Evolutionary conservation across 2,329 filamentous ascomycete genomes (phyloP), one percentile per base, ranked within the genome.

Genomic region (Aspergillus sp.): DNA sequence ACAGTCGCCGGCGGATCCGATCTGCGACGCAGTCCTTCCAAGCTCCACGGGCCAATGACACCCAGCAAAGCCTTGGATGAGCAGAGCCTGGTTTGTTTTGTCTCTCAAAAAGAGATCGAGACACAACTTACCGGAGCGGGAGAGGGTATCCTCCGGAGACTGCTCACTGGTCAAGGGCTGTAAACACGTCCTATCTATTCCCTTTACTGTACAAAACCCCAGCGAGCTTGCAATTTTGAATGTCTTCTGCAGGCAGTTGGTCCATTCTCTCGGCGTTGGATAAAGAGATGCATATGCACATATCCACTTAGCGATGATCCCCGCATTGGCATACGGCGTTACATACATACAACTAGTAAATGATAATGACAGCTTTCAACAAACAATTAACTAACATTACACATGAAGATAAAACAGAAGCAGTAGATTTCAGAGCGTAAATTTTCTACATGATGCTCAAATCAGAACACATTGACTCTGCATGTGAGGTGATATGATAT

Each of bases 51-150:
- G 66, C 85, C 85, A 67, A 76, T 80, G n/a, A 84, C 85, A 21
- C 69, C 72, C 72, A 75, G 71, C 74, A 72, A 76, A 78, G 75
- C 84, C 72, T 71, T 81, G 76, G 92, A 97, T 66, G 92, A 96
- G 74, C 89, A 88, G 74, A 85, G 88, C 57, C 84, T 96, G 51
- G 89, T 89, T 2, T 92, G 91, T 76, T 91, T 87, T 71, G 89
- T 93, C 19, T 87, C 88, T n/a, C 88, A 91, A 71, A 89, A 86
- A 70, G 92, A 97, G 77, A 84, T 96, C 65, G 85, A 89, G 66
- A 84, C 84, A 58, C 88, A 90, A 57, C 85, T 92, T 43, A 85
- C 75, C 48, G 82, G 84, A 23, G 77, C 82, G n/a, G 82, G 83
- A 21, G 79, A 79, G 59, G 78, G 76, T 32, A 78, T 82, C 55